Evolutionary conservation across 2,329 filamentous ascomycete species (phyloP).

Genomic region (Lachnellula arida): DNA sequence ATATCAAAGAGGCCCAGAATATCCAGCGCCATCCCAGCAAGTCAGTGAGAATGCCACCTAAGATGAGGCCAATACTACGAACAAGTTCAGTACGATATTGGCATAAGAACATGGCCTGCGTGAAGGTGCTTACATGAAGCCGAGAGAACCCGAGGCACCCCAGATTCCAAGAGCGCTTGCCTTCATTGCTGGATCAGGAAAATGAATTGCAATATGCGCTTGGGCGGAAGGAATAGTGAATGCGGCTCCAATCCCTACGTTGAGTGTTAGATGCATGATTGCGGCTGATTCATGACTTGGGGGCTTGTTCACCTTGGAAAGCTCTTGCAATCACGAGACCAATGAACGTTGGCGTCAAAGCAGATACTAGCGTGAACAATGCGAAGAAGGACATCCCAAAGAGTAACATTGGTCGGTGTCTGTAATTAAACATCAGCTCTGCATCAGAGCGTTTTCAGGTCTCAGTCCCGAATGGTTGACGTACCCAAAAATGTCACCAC

Average conservation of each 20-base stretch:
- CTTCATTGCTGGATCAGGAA: neutral
- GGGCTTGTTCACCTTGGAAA: neutral
- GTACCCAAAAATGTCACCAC: slow-evolving; percentile 3
- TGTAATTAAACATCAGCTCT: neutral
- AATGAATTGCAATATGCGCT: slow-evolving; percentile 1
- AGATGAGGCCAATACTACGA: slow-evolving; percentile 35
- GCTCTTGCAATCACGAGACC: slow-evolving; percentile 3
- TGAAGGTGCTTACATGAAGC: slow-evolving; percentile 2
- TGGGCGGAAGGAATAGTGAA: slow-evolving; percentile 4
- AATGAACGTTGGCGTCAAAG: slow-evolving; percentile 1
- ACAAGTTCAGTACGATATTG: slow-evolving; percentile 29
- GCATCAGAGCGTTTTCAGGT: neutral
- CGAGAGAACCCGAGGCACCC: neutral
- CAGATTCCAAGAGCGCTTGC: slow-evolving; percentile 1
- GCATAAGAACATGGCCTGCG: neutral
- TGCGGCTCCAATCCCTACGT: slow-evolving; percentile 1
- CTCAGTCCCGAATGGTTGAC: neutral
- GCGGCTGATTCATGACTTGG: neutral
- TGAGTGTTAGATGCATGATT: neutral
- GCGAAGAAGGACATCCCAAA: slow-evolving; percentile 6
- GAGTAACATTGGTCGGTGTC: slow-evolving; percentile 1
- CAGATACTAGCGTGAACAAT: slow-evolving; percentile 4
- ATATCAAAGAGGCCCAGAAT: slow-evolving; percentile 43
- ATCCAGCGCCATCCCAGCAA: slow-evolving; percentile 48
- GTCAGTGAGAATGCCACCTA: slow-evolving; percentile 44